Percentiles rank a stretch among this genome's conserved stretches.
Evolutionary conservation across 2,329 filamentous ascomycete genomes (phyloP).

Genomic region (Aspergillus candidus): DNA sequence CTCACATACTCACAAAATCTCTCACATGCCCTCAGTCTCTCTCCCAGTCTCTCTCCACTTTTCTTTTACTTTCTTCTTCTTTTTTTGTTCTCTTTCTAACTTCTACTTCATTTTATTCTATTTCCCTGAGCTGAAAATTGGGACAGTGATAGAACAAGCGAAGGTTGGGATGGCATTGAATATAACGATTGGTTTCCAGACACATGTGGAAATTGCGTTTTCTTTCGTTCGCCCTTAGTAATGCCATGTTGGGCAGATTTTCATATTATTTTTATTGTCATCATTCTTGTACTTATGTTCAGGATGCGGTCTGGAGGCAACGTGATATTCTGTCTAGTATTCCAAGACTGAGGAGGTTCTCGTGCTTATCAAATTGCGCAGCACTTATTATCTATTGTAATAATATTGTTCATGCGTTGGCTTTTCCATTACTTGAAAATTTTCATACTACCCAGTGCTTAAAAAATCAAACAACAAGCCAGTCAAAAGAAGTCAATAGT

Average conservation of each 20-base stretch:
- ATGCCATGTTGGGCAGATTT: neutral
- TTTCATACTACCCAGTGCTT: no score
- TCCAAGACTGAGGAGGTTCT: no score
- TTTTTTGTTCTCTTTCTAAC: neutral
- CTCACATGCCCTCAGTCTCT: neutral
- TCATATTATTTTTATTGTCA: neutral
- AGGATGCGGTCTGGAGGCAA: no score
- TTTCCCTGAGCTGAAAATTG: conserved; percentile 12
- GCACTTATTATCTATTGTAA: no score
- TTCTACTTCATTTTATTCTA: neutral
- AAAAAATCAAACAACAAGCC: no score
- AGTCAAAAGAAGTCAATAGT: no score
- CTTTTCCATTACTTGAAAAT: no score
- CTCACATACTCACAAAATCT: neutral
- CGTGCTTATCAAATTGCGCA: no score
- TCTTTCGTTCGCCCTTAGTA: conserved; percentile 1
- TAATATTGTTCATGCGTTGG: no score
- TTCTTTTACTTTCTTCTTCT: conserved; percentile 2
- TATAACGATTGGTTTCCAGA: conserved; percentile 11
- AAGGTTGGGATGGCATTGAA: conserved; percentile 13
- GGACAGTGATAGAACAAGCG: conserved; percentile 14
- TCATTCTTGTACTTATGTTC: no score
- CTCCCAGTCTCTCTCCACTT: neutral
- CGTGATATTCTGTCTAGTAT: no score
- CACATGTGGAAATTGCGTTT: neutral